These are phyloP conservation scores for Rhizomucor miehei DNA, from an alignment of 371 early-diverging fungal species.

Conservation along the genomic window DNA sequence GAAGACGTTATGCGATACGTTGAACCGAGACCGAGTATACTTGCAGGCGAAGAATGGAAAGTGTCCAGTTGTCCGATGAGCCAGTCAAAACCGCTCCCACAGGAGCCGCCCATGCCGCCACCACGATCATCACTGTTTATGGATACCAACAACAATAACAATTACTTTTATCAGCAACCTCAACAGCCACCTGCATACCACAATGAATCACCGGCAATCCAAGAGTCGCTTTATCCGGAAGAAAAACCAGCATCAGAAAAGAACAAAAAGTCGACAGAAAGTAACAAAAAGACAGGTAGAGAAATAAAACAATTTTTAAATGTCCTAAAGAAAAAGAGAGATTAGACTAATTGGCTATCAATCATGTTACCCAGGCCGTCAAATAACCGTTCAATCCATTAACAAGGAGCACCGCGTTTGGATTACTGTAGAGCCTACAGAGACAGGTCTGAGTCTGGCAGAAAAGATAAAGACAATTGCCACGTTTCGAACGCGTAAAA, in stretches of 20 bases:
- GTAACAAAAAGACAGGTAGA: not conserved
- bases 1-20: too few relatives aligned
- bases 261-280: not conserved
- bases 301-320: not conserved
- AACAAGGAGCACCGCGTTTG: slow-evolving; percentile 45
- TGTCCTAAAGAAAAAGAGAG: not conserved
- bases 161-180: slow-evolving; percentile 1
- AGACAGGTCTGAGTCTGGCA: slow-evolving; percentile 43
- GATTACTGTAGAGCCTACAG: slow-evolving; percentile 45
- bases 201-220: not conserved
- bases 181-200: not conserved
- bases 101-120: slow-evolving; percentile 25
- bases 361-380: slow-evolving; percentile 14
- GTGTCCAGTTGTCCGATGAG: not conserved
- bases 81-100: slow-evolving; percentile 22
- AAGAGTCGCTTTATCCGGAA: not conserved
- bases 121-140: slow-evolving; percentile 13
- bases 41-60: slow-evolving; percentile 1
- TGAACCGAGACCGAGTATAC: too few relatives aligned
- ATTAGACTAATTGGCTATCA: not conserved
- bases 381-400: slow-evolving; percentile 48
- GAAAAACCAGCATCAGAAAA: not conserved
- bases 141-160: not conserved
- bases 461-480: slow-evolving; percentile 47
- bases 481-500: slow-evolving; percentile 45